Conservation (phyloP, 2,329 filamentous ascomycete genomes). For the Stagonosporopsis chrysanthemi region DNA sequence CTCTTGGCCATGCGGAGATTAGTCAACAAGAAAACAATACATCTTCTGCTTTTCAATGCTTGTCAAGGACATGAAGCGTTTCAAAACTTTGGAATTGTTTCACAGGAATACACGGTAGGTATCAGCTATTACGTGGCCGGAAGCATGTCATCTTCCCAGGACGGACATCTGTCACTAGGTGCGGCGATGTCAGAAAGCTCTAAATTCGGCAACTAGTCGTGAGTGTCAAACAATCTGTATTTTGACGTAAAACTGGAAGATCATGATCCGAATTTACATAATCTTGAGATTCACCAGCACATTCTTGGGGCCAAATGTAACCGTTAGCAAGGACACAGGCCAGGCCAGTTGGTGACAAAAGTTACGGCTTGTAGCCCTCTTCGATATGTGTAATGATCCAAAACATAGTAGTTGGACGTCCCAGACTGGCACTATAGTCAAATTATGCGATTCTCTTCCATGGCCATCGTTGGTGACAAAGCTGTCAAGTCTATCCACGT, state of each 20-base stretch:
- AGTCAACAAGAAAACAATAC: too few relatives aligned
- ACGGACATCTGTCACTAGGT: too few relatives aligned
- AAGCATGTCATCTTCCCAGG: too few relatives aligned
- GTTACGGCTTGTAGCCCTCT: neutral
- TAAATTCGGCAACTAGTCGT: neutral
- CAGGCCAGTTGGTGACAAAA: neutral
- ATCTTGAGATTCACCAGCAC: neutral
- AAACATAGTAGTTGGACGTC: neutral
- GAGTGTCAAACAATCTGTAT: neutral
- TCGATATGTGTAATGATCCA: too few relatives aligned
- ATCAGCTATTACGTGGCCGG: too few relatives aligned
- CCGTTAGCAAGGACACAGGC: too few relatives aligned
- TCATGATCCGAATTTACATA: too few relatives aligned
- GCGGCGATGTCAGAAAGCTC: too few relatives aligned
- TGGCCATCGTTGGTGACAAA: neutral
- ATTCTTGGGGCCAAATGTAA: neutral
- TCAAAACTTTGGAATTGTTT: too few relatives aligned
- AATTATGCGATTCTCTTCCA: neutral
- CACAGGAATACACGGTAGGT: too few relatives aligned
- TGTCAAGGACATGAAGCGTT: too few relatives aligned
- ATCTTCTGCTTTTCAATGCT: neutral
- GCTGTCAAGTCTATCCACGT: neutral
- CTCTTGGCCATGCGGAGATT: neutral
- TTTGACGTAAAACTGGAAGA: neutral
- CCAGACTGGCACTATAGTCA: neutral